These are phyloP conservation scores for Cryptococcus jaspeensis DNA, from an alignment of 1,284 basidiomycete genomes.

Conservation along the genomic window DNA sequence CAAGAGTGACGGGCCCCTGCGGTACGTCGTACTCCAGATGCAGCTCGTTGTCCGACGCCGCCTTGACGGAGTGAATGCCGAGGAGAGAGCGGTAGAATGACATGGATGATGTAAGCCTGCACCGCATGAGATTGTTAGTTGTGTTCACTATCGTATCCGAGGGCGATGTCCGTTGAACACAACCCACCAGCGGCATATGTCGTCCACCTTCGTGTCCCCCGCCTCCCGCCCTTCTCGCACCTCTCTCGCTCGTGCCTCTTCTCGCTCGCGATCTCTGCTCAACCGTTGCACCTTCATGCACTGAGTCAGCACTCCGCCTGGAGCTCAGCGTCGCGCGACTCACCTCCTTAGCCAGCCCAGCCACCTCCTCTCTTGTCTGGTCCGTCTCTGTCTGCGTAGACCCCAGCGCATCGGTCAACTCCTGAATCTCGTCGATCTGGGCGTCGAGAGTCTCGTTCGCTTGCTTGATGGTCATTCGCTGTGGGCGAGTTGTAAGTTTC, in stretches of 20 bases:
- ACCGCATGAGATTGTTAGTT: background rate
- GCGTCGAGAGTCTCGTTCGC: constrained; percentile 68
- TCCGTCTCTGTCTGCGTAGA: constrained; percentile 55
- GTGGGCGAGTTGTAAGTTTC: background rate
- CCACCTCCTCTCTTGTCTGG: constrained; percentile 60
- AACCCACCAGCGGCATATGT: constrained; percentile 46
- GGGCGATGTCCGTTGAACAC: background rate
- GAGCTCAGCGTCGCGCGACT: constrained; percentile 2
- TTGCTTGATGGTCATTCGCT: constrained; percentile 68
- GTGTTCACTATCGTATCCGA: background rate
- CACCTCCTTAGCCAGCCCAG: constrained; percentile 59
- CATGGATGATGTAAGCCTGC: constrained; percentile 68
- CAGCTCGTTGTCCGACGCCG: constrained; percentile 69
- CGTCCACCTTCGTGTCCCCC: constrained; percentile 55
- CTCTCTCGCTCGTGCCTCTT: constrained; percentile 65
- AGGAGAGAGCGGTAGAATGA: constrained; percentile 63
- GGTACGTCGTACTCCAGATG: constrained; percentile 61
- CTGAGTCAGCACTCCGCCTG: background rate
- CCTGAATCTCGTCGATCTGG: constrained; percentile 71
- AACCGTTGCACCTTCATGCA: constrained; percentile 58
- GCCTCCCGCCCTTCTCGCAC: constrained; percentile 54
- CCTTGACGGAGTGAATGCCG: constrained; percentile 61
- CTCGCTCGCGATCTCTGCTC: constrained; percentile 63
- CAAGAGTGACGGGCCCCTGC: constrained; percentile 24
- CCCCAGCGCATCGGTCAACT: constrained; percentile 62